Percentiles rank a stretch among this genome's conserved stretches.
phyloP scores from a whole-genome alignment of 1,284 basidiomycete genomes.

The Rugosomyces carneus region DNA sequence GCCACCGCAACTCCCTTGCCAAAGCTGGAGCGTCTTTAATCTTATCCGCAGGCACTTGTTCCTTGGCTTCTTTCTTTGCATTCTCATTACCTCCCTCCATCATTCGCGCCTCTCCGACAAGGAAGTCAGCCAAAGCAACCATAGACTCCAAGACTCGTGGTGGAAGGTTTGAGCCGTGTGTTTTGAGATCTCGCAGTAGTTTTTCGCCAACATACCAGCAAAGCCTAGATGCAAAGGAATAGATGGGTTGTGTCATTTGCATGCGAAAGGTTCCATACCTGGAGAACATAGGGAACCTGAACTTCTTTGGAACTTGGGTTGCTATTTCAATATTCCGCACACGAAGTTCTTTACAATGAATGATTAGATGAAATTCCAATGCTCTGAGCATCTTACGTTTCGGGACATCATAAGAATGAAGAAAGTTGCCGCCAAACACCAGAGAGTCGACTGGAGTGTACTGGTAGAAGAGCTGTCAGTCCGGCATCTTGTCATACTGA shows the following conservation, averaged over 20 bases:
- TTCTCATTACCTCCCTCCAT: constrained; percentile 62
- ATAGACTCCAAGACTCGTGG: constrained; percentile 70
- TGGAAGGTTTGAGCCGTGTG: constrained; percentile 48
- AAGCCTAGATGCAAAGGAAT: constrained; percentile 41
- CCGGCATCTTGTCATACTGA: not conserved
- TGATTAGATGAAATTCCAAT: not conserved
- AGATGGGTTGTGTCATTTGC: constrained; percentile 1
- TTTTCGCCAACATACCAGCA: constrained; percentile 89
- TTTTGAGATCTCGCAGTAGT: constrained; percentile 66
- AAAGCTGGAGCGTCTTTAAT: constrained; percentile 74
- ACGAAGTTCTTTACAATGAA: constrained; percentile 58
- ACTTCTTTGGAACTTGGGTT: constrained; percentile 92
- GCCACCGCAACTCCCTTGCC: constrained; percentile 80
- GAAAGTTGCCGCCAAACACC: constrained; percentile 96
- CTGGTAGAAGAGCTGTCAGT: constrained; percentile 31
- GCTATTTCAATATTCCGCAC: constrained; percentile 88
- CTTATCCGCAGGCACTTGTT: constrained; percentile 75
- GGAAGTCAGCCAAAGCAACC: constrained; percentile 64
- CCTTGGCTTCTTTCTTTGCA: constrained; percentile 66
- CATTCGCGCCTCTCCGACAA: constrained; percentile 69
- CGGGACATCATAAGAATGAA: constrained; percentile 77
- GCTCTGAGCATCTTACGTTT: constrained; percentile 53
- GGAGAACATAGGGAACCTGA: constrained; percentile 85
- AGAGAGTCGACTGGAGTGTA: constrained; percentile 89
- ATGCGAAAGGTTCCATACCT: constrained; percentile 43